These are phyloP conservation scores for Rasamsonia emersonii DNA, from an alignment of 2,329 filamentous ascomycete species.

Conservation along the genomic window DNA sequence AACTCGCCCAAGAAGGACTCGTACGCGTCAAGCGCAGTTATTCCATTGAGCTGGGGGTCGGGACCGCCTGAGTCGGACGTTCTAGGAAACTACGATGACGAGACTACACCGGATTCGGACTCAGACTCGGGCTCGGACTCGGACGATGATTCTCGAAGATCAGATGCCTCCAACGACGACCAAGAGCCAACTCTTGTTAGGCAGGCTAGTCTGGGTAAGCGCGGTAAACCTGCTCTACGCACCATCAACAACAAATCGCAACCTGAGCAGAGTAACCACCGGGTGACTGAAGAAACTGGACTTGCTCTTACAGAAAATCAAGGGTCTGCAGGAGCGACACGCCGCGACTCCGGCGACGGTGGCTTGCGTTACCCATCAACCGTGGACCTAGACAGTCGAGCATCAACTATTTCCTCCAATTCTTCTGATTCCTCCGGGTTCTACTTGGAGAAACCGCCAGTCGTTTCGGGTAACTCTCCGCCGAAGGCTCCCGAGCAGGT, in stretches of 20 bases:
- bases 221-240: slow-evolving; percentile 33
- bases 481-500: too few species aligned
- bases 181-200: slow-evolving; percentile 23
- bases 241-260: slow-evolving; percentile 25
- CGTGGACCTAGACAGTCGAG: too few species aligned
- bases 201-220: slow-evolving; percentile 36
- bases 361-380: too few species aligned
- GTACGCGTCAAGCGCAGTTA: slow-evolving; percentile 61
- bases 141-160: slow-evolving; percentile 14
- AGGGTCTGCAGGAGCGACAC: background rate
- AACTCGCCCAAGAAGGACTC: slow-evolving; percentile 48
- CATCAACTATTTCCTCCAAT: too few species aligned
- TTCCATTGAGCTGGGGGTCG: slow-evolving; percentile 59
- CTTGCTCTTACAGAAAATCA: too few species aligned
- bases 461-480: too few species aligned
- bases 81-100: slow-evolving; percentile 21
- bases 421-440: too few species aligned
- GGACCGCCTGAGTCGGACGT: slow-evolving; percentile 40
- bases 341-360: too few species aligned
- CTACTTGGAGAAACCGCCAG: too few species aligned
- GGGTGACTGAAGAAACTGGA: slow-evolving; percentile 1
- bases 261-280: slow-evolving; percentile 14
- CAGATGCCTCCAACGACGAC: slow-evolving; percentile 19
- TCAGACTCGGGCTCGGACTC: slow-evolving; percentile 8
- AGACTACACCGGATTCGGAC: slow-evolving; percentile 11